Conservation (phyloP, 176 grass and related monocot genomes). For the Phoenix dactylifera region DNA sequence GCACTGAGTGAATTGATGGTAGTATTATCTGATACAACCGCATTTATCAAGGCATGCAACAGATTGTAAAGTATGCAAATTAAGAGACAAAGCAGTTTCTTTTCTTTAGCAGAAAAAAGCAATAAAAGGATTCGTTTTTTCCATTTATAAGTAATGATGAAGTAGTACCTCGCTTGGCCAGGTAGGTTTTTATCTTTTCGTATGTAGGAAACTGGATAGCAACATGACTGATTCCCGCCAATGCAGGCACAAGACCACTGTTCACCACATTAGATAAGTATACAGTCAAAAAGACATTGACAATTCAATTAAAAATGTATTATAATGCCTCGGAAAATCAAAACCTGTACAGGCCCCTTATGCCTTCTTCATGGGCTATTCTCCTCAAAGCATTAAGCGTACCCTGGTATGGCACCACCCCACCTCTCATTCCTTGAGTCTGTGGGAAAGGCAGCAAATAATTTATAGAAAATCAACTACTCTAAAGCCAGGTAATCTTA, state of each 20-base stretch:
- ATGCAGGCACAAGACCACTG: conserved; percentile 85
- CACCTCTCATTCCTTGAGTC: conserved; percentile 68
- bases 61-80: background rate
- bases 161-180: conserved; percentile 71
- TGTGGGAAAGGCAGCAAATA: conserved; percentile 22
- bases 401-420: conserved; percentile 57
- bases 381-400: conserved; percentile 66
- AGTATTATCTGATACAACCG: conserved; percentile 64
- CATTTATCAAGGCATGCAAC: background rate
- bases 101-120: conserved; percentile 9
- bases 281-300: background rate
- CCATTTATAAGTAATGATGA: too few relatives aligned
- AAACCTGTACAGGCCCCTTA: conserved; percentile 88
- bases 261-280: background rate
- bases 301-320: background rate
- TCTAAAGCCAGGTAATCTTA: too few relatives aligned
- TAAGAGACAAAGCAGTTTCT: background rate
- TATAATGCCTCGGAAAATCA: background rate
- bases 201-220: conserved; percentile 94
- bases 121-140: background rate
- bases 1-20: conserved; percentile 69
- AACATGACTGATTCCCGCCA: conserved; percentile 94
- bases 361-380: conserved; percentile 79
- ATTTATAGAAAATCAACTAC: conserved; percentile 1
- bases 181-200: conserved; percentile 85